A percentile compares a stretch with the other conserved stretches of the same genome.
Conservation (phyloP, 164 flowering plant species). For the Vitis rupestris region DNA sequence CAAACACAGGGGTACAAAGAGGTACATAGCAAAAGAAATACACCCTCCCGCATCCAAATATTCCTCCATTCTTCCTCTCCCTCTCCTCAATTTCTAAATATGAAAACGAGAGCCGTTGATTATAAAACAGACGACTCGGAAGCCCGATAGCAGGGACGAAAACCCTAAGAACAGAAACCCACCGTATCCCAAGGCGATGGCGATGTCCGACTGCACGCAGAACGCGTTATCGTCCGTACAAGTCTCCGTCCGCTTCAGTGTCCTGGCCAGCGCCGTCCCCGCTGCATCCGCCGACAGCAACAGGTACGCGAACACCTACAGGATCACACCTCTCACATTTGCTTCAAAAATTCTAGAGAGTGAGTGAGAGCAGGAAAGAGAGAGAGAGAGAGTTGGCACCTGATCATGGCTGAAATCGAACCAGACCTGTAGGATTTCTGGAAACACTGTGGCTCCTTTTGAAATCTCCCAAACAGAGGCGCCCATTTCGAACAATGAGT, state of each 20-base stretch:
- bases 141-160: conserved; percentile 71
- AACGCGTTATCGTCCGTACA: conserved; percentile 50
- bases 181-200: conserved; percentile 68
- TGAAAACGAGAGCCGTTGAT: conserved; percentile 81
- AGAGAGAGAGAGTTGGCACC: conserved; percentile 30
- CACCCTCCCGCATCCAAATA: conserved; percentile 4
- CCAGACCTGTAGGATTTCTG: conserved; percentile 79
- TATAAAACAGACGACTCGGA: conserved; percentile 66
- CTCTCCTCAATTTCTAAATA: conserved; percentile 23
- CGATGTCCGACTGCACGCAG: conserved; percentile 65
- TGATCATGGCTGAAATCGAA: conserved; percentile 95
- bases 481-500: conserved; percentile 69
- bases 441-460: conserved; percentile 58
- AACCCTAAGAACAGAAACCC: conserved; percentile 69
- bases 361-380: neutral
- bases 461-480: conserved; percentile 77
- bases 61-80: neutral
- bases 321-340: neutral
- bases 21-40: conserved; percentile 14
- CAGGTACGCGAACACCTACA: conserved; percentile 77
- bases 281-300: conserved; percentile 68
- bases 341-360: neutral
- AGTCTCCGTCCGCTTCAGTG: conserved; percentile 38
- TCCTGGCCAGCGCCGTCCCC: conserved; percentile 55
- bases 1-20: neutral